These are phyloP conservation scores for Rhododendron williamsianum DNA, from an alignment of 148 eudicot species.

Conservation along the genomic window DNA sequence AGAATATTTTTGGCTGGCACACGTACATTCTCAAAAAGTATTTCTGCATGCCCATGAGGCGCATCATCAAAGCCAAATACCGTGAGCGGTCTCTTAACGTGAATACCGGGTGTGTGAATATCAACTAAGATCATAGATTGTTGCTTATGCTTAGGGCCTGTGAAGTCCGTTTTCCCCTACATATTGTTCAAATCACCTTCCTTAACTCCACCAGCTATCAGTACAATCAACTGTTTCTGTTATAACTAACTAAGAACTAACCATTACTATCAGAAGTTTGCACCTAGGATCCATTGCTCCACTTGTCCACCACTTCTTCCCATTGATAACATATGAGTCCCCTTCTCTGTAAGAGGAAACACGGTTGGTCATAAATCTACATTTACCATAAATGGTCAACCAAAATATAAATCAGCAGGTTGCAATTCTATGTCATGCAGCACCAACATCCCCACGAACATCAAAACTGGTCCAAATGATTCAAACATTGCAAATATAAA, in stretches of 20 bases:
- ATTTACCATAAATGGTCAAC: not conserved
- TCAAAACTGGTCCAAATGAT: not conserved
- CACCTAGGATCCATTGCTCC: slow-evolving; percentile 99
- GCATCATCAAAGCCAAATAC: slow-evolving; percentile 99
- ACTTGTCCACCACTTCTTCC: slow-evolving; percentile 99
- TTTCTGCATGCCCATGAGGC: slow-evolving; percentile 98
- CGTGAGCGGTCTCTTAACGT: slow-evolving; percentile 63
- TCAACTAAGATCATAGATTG: slow-evolving; percentile 97
- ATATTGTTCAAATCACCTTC: slow-evolving; percentile 19
- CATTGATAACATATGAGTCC: slow-evolving; percentile 77
- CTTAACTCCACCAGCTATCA: not conserved
- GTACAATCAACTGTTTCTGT: slow-evolving; percentile 1
- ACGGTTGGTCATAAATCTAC: not conserved
- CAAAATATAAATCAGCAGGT: not conserved
- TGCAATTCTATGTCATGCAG: not conserved
- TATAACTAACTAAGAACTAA: slow-evolving; percentile 27
- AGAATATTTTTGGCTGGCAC: slow-evolving; percentile 78
- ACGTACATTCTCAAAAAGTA: slow-evolving; percentile 66
- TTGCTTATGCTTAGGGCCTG: slow-evolving; percentile 79
- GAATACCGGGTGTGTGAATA: slow-evolving; percentile 69
- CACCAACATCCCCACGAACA: not conserved
- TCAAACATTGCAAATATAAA: not conserved
- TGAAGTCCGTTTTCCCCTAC: slow-evolving; percentile 93
- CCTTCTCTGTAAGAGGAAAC: slow-evolving; percentile 52
- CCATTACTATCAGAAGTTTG: slow-evolving; percentile 88